These are phyloP conservation scores for Thermoascus crustaceus DNA, from an alignment of 2,329 filamentous ascomycete species.

Conservation along the genomic window DNA sequence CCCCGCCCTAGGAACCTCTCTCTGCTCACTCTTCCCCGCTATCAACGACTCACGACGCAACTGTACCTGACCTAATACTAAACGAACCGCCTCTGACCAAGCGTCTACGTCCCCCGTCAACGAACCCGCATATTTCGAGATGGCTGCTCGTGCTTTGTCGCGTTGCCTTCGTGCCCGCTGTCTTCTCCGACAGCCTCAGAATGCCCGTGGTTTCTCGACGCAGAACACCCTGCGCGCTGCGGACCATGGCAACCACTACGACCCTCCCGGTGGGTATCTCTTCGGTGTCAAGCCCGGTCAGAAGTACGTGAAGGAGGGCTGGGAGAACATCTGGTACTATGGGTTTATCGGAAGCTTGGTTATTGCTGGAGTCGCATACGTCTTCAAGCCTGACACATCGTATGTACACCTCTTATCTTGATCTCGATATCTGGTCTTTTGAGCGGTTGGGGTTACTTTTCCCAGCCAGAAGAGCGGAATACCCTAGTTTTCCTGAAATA, in stretches of 20 bases:
- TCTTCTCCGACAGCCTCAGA: slow-evolving; percentile 28
- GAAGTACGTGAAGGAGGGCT: slow-evolving; percentile 92
- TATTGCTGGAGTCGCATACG: slow-evolving; percentile 70
- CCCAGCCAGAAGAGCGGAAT: too few relatives aligned
- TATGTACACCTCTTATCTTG: slow-evolving; percentile 47
- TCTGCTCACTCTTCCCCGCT: neutral
- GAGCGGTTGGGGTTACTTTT: neutral
- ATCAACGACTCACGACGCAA: slow-evolving; percentile 7
- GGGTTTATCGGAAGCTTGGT: slow-evolving; percentile 74
- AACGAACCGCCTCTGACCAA: too few relatives aligned
- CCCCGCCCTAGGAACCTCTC: neutral
- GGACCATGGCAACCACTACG: slow-evolving; percentile 69
- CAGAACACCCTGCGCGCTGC: slow-evolving; percentile 33
- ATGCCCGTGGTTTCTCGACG: slow-evolving; percentile 33
- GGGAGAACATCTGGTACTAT: slow-evolving; percentile 80
- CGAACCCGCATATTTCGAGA: slow-evolving; percentile 17
- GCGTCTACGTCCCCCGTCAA: neutral
- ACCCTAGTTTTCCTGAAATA: too few relatives aligned
- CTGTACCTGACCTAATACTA: too few relatives aligned
- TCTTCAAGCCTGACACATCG: slow-evolving; percentile 98
- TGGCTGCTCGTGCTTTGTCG: slow-evolving; percentile 32
- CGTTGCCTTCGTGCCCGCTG: slow-evolving; percentile 33
- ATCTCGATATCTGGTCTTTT: neutral
- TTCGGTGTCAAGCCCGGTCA: slow-evolving; percentile 91
- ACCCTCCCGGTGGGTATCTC: slow-evolving; percentile 84